phyloP scores from a whole-genome alignment of 1,139 yeast genomes.

The Saccharomyces hybrid region DNA sequence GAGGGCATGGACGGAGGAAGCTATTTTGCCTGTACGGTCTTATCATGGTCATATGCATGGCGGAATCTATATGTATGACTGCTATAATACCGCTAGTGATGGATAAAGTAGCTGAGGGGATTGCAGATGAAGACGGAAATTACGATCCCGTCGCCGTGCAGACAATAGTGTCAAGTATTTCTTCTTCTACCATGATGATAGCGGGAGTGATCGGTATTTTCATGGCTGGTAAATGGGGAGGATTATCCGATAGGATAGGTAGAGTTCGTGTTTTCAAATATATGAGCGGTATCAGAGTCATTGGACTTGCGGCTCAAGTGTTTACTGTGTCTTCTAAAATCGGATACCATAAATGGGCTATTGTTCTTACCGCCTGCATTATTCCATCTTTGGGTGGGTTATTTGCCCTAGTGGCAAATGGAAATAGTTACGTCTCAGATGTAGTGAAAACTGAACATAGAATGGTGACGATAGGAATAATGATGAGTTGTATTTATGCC shows the following conservation, averaged over 20 bases:
- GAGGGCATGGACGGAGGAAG: background rate
- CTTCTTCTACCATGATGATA: slow-evolving; percentile 9
- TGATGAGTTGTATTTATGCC: slow-evolving; percentile 43
- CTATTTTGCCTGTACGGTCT: slow-evolving; percentile 14
- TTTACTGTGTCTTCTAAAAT: slow-evolving; percentile 10
- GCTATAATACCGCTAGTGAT: slow-evolving; percentile 25
- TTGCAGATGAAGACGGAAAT: slow-evolving; percentile 4
- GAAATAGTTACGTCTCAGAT: slow-evolving; percentile 51
- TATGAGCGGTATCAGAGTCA: slow-evolving; percentile 9
- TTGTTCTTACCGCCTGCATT: slow-evolving; percentile 8
- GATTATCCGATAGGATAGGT: slow-evolving; percentile 21
- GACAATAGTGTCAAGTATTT: slow-evolving; percentile 10
- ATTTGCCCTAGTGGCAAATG: slow-evolving; percentile 40
- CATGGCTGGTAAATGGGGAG: slow-evolving; percentile 21
- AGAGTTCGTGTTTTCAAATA: slow-evolving; percentile 19
- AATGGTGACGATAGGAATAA: slow-evolving; percentile 43
- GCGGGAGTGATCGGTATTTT: slow-evolving; percentile 16
- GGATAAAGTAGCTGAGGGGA: slow-evolving; percentile 22
- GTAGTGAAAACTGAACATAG: slow-evolving; percentile 46
- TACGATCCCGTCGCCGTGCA: slow-evolving; percentile 32
- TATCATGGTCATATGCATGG: slow-evolving; percentile 14
- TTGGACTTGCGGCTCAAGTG: slow-evolving; percentile 9
- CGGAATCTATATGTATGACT: slow-evolving; percentile 18
- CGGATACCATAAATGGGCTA: slow-evolving; percentile 9
- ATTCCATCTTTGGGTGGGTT: slow-evolving; percentile 37